Evolutionary conservation across 78 protist species (phyloP).

Genomic region (Dictyostelium discoideum): DNA sequence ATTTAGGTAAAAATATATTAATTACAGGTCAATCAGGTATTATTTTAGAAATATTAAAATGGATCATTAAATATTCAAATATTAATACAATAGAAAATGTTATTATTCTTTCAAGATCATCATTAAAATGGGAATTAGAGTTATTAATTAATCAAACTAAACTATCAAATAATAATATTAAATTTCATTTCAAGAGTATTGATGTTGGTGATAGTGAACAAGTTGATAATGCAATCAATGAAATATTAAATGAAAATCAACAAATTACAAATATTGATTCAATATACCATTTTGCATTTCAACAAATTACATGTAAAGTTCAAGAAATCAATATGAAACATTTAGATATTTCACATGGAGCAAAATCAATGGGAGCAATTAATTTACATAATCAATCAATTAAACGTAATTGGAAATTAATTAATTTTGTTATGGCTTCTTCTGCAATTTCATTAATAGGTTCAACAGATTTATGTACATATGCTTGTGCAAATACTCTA

Average conservation of each 20-base stretch:
- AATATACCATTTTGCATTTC: conserved; percentile 60
- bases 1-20: background rate
- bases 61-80: background rate
- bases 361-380: conserved; percentile 82
- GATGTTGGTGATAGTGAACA: background rate
- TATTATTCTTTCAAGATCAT: background rate
- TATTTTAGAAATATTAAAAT: background rate
- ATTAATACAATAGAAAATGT: background rate
- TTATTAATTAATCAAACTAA: background rate
- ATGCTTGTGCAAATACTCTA: conserved; percentile 83
- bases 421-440: conserved; percentile 54
- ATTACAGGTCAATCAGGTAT: conserved; percentile 63
- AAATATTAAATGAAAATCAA: conserved; percentile 6
- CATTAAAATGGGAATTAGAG: conserved; percentile 26
- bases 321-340: background rate
- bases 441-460: conserved; percentile 18
- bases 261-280: conserved; percentile 1
- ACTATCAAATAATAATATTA: background rate
- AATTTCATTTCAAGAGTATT: background rate
- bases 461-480: conserved; percentile 48
- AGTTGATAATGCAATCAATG: background rate
- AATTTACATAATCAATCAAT: conserved; percentile 57
- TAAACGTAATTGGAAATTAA: background rate
- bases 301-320: background rate
- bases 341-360: background rate